Conservation (phyloP, 2,329 filamentous ascomycete genomes). For the Sordariomycetes sp. region DNA sequence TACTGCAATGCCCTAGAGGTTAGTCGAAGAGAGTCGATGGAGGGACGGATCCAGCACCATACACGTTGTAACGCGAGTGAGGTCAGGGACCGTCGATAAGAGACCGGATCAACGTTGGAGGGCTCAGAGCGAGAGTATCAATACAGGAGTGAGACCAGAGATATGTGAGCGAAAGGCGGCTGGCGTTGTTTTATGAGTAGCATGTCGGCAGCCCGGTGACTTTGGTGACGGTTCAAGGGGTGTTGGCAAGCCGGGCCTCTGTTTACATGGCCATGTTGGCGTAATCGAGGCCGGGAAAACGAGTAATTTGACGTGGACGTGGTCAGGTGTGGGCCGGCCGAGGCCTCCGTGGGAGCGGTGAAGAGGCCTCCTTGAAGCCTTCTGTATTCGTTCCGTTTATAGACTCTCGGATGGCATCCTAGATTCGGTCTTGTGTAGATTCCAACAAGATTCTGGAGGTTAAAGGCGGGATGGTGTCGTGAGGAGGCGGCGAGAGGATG, state of each 20-base stretch:
- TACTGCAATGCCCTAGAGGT: background rate
- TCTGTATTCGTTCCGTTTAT: background rate
- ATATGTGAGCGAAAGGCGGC: background rate
- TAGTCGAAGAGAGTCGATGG: background rate
- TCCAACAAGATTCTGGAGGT: background rate
- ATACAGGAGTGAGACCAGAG: background rate
- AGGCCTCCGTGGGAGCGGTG: background rate
- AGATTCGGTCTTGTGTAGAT: background rate
- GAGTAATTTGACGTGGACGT: background rate
- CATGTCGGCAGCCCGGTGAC: background rate
- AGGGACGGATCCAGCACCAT: background rate
- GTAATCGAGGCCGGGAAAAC: background rate
- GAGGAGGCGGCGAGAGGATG: background rate
- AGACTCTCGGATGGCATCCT: background rate
- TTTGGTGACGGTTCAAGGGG: background rate
- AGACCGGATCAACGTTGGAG: background rate
- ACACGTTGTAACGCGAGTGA: background rate
- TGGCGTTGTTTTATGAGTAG: background rate
- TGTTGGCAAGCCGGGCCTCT: background rate
- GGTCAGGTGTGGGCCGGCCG: background rate
- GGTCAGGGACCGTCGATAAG: background rate
- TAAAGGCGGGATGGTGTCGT: background rate
- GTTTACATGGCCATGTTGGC: conserved; percentile 2
- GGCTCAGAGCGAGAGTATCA: background rate
- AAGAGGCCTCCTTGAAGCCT: background rate